Conservation (phyloP, 2,329 filamentous ascomycete species). For the Penicillium occitanis region DNA sequence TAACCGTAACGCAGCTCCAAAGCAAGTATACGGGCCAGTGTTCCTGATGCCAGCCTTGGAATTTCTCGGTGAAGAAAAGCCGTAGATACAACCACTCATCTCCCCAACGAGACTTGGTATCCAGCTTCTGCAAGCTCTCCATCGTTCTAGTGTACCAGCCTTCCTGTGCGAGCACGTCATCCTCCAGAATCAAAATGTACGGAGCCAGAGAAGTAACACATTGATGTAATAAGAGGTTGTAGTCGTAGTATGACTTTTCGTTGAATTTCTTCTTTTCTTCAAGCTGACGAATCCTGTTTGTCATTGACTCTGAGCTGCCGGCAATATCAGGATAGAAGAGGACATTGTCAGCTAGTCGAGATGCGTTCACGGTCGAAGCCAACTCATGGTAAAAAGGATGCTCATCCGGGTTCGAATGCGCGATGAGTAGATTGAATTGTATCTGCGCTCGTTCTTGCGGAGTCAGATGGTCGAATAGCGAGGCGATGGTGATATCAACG, state of each 20-base stretch:
- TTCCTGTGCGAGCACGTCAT: slow-evolving; percentile 49
- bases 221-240: slow-evolving; percentile 43
- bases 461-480: slow-evolving; percentile 46
- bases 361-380: slow-evolving; percentile 41
- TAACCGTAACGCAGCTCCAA: slow-evolving; percentile 31
- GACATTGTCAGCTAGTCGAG: slow-evolving; percentile 42
- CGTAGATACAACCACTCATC: slow-evolving; percentile 39
- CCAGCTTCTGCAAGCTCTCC: slow-evolving; percentile 38
- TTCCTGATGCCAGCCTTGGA: slow-evolving; percentile 49
- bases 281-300: slow-evolving; percentile 37
- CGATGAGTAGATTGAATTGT: slow-evolving; percentile 47
- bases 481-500: slow-evolving; percentile 45
- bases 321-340: slow-evolving; percentile 40
- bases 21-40: slow-evolving; percentile 41
- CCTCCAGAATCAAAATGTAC: slow-evolving; percentile 49
- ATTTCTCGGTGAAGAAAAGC: slow-evolving; percentile 49
- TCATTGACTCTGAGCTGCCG: slow-evolving; percentile 26
- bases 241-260: slow-evolving; percentile 49
- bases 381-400: slow-evolving; percentile 40
- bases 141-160: slow-evolving; percentile 48
- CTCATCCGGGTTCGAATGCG: slow-evolving; percentile 42
- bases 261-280: slow-evolving; percentile 32
- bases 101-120: not conserved
- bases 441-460: slow-evolving; percentile 43
- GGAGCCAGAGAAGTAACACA: slow-evolving; percentile 41